Conservation (phyloP, 2,329 filamentous ascomycete genomes). For the Pseudogymnoascus sp. region DNA sequence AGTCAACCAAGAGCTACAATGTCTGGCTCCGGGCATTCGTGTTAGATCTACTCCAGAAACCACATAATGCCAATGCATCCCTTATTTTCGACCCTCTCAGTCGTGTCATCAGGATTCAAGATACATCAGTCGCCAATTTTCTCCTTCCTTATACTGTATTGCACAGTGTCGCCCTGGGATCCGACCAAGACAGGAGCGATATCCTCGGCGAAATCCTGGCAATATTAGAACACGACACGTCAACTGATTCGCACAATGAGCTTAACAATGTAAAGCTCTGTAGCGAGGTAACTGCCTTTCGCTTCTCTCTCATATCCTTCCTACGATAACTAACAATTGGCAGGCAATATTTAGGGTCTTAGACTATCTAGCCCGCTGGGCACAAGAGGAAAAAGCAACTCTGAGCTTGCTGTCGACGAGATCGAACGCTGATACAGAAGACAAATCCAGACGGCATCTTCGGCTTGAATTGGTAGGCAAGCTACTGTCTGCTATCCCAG, state of each 20-base stretch:
- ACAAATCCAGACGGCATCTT: background rate
- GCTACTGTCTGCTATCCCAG: slow-evolving; percentile 60
- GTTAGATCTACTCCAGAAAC: slow-evolving; percentile 72
- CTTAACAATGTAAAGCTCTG: slow-evolving; percentile 73
- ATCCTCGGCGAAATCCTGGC: slow-evolving; percentile 66
- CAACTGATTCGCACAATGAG: slow-evolving; percentile 48
- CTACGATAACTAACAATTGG: slow-evolving; percentile 18
- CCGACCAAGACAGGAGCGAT: slow-evolving; percentile 52
- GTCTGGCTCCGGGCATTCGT: slow-evolving; percentile 77
- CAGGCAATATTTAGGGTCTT: slow-evolving; percentile 83
- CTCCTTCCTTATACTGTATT: slow-evolving; percentile 80
- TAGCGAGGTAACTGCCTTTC: slow-evolving; percentile 59
- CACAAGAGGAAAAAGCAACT: slow-evolving; percentile 53
- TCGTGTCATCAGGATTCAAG: slow-evolving; percentile 76
- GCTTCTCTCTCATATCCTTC: slow-evolving; percentile 6
- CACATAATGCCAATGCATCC: slow-evolving; percentile 63
- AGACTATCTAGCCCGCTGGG: slow-evolving; percentile 86
- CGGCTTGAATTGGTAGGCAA: slow-evolving; percentile 56
- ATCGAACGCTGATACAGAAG: slow-evolving; percentile 32
- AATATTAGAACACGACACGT: slow-evolving; percentile 54
- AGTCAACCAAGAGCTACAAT: slow-evolving; percentile 57
- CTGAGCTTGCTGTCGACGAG: slow-evolving; percentile 10
- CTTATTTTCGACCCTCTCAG: slow-evolving; percentile 75
- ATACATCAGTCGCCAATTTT: slow-evolving; percentile 79
- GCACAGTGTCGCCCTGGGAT: slow-evolving; percentile 70